Evolutionary conservation across 352 stramenopile genomes (phyloP), one percentile per base, ranked within the genome.

Genomic region (Peronosclerospora sorghi): DNA sequence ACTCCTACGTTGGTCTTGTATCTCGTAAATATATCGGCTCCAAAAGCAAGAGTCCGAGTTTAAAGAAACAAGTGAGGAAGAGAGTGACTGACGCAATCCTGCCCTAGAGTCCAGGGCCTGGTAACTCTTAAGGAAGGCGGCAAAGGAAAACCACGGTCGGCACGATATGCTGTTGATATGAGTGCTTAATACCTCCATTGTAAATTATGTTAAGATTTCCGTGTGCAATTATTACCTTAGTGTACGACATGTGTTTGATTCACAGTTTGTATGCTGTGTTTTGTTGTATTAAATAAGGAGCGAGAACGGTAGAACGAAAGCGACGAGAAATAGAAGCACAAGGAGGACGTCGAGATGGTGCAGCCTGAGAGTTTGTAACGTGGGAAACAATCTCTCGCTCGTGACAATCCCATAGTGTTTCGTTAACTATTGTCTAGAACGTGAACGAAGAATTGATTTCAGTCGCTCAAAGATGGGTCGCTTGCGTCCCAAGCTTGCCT

Each of bases 1-100:
- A 3, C 49, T 70, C 21, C 45, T 83, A 54, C 70, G 73, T 2
- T 68, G 71, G 41, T 87, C 73, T 23, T 68, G 56, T 29, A 41
- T 46, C 30, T 44, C 29, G 42, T 75, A 63, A 37, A 26, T 32
- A 39, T 62, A 55, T 46, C 19, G 48, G 26, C 27, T 32, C 35
- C 47, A 21, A 43, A 45, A 46, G 30, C 41, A 48, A 39, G 37
- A 48, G 34, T 54, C 54, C 43, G 46, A 62, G 32, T 17, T 2
- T 24, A 45, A 35, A 10, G 39, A 47, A 29, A 17, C 55, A 24
- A 60, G 40, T n/a, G n/a, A n/a, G 40, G 41, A 32, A 24, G 41
- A 32, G 30, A 34, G 34, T 12, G 14, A 46, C 23, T 27, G 8
- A n/a, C 26, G 8, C 19, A 21, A 23, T 38, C 6, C 24, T 32